phyloP scores from a whole-genome alignment of 352 stramenopile genomes.

The Peronospora destructor region DNA sequence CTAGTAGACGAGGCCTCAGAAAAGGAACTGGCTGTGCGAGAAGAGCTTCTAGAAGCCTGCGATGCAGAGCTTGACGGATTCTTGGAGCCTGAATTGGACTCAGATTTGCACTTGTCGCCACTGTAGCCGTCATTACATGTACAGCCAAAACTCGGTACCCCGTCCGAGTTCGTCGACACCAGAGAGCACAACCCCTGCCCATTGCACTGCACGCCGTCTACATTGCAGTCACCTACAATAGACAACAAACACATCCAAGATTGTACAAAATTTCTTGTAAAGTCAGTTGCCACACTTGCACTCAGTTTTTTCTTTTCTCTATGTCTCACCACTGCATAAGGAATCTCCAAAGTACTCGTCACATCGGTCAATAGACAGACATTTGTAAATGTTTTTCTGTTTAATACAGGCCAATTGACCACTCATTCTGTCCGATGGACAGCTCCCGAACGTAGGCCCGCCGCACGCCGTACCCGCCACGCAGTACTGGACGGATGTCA shows the following conservation, averaged over 20 bases:
- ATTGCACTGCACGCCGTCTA: slow-evolving; percentile 55
- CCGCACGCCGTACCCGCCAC: slow-evolving; percentile 53
- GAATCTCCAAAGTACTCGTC: slow-evolving; percentile 55
- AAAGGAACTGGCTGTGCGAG: slow-evolving; percentile 1
- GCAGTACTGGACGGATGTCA: slow-evolving; percentile 53
- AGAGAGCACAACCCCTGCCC: slow-evolving; percentile 56
- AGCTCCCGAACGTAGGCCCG: slow-evolving; percentile 41
- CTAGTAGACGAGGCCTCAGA: slow-evolving; percentile 8
- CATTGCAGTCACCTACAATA: slow-evolving; percentile 30
- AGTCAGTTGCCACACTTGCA: not conserved
- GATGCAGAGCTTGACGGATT: slow-evolving; percentile 7
- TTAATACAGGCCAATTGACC: slow-evolving; percentile 70
- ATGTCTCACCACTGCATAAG: slow-evolving; percentile 43
- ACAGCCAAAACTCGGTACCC: slow-evolving; percentile 47
- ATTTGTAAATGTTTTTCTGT: slow-evolving; percentile 70
- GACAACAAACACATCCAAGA: not conserved
- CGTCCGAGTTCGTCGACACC: slow-evolving; percentile 14
- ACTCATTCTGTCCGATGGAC: slow-evolving; percentile 45
- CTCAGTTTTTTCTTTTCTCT: not conserved
- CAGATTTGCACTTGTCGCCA: slow-evolving; percentile 45
- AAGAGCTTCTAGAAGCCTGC: slow-evolving; percentile 1
- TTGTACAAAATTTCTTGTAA: slow-evolving; percentile 1
- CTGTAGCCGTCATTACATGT: slow-evolving; percentile 64
- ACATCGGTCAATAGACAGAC: slow-evolving; percentile 65
- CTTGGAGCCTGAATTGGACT: slow-evolving; percentile 11